Conservation (phyloP, 73 alveolate species). For the Uronychia binucleata region DNA sequence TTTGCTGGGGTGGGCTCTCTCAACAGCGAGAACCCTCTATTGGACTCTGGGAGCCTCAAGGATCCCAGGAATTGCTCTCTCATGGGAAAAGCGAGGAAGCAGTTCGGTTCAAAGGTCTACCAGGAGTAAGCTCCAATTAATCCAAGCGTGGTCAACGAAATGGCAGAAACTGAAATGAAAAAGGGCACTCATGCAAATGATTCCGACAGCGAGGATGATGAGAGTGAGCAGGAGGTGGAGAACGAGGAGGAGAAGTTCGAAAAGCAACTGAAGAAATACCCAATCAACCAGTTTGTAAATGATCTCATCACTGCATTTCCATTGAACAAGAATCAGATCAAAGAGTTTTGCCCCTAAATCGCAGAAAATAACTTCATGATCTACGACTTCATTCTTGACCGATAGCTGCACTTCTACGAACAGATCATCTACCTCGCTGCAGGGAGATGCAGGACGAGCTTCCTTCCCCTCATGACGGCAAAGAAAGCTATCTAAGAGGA, state of each 20-base stretch:
- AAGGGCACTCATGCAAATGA: too few relatives aligned
- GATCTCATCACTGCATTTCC: background rate
- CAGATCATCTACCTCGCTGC: constrained; percentile 9
- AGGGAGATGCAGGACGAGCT: constrained; percentile 7
- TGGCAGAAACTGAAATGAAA: too few relatives aligned
- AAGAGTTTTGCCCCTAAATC: background rate
- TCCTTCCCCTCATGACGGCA: background rate
- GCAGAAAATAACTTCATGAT: background rate
- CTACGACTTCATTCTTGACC: background rate
- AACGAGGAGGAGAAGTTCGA: too few relatives aligned
- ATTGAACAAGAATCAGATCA: background rate
- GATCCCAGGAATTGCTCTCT: background rate
- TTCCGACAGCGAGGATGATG: too few relatives aligned
- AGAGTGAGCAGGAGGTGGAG: too few relatives aligned
- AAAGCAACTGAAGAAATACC: too few relatives aligned
- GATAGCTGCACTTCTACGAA: background rate
- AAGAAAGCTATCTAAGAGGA: background rate
- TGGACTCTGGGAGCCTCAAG: background rate
- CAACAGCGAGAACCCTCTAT: background rate
- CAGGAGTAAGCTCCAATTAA: too few relatives aligned
- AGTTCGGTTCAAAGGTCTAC: background rate
- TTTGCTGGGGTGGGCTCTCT: background rate
- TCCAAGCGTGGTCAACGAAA: too few relatives aligned
- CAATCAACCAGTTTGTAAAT: background rate
- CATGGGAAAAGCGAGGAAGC: background rate